Evolutionary conservation across 495 filamentous ascomycete species (phyloP), one percentile per base, ranked within the genome.

Genomic region (Penicillium paxilli): DNA sequence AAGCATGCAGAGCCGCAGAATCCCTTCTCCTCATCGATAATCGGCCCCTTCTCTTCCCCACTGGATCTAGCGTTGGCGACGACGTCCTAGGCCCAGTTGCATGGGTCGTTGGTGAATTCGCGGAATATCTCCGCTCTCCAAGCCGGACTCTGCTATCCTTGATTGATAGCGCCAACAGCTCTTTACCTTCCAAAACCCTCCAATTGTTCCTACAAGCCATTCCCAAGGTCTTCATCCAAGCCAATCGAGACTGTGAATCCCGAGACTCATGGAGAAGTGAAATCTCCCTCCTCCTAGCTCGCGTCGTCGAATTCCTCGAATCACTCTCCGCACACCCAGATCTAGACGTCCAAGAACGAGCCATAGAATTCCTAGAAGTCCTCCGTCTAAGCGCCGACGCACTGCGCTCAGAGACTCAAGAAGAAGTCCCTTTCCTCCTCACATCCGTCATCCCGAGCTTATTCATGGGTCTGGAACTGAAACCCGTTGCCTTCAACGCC

Each of bases 281-380:
- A 54, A 80, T 87, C 6, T 82, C 85, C 14, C 77, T 98, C 19
- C 77, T 95, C 1, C 81, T 95, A 68, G 85, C 87, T 20, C 82
- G 90, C 22, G 80, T 96, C n/a, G 78, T 94, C 20, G 79, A 90
- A 57, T 88, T 91, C 40, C 74, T 96, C 2, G 92, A 96, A 47
- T 78, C 83, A 0, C 70, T 97, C 22, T 79, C 85, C 0, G 80
- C 83, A 4, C 91, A 96, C 64, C 91, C 95, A 1, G 87, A 84
- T 58, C 75, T 98, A 9, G 94, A 98, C 62, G 91, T 98, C n/a
- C 94, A 98, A 68, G 94, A 98, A 70, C 83, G 95, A 44, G 86
- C 91, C 7, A 92, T 96, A 14, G 93, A 96, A 62, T 95, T 93
- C 60, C 78, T 89, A 2, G 94, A 98, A 61, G 79, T 98, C 4